Evolutionary conservation across 163 green algal genomes (phyloP).

Genomic region (Chlorella variabilis): DNA sequence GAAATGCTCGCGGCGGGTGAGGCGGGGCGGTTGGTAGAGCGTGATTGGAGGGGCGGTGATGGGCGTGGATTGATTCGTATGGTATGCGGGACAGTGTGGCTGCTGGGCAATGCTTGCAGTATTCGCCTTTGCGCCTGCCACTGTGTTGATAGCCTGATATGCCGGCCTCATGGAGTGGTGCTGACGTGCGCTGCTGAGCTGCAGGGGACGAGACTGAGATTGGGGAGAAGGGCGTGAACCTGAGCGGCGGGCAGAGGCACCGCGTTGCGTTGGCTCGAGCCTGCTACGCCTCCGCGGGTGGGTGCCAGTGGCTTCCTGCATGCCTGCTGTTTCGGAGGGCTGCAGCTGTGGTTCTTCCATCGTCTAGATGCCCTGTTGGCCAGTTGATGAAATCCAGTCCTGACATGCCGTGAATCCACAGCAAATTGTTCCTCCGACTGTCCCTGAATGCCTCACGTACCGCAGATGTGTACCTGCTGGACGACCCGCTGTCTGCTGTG

Average conservation of each 20-base stretch:
- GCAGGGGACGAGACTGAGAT: constrained; percentile 84
- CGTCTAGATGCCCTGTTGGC: too few species aligned
- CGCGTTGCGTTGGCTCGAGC: constrained; percentile 89
- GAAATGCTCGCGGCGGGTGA: constrained; percentile 66
- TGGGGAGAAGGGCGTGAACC: constrained; percentile 89
- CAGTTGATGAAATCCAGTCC: too few species aligned
- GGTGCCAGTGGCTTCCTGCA: neutral
- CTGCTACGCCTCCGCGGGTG: constrained; percentile 64
- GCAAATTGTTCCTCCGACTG: neutral
- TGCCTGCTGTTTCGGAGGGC: neutral
- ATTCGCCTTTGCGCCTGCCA: too few species aligned
- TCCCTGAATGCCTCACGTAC: neutral
- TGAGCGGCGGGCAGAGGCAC: constrained; percentile 89
- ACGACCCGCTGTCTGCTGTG: constrained; percentile 96
- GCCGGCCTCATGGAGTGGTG: too few species aligned
- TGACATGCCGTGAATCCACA: neutral
- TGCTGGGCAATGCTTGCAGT: too few species aligned
- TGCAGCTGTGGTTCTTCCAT: neutral
- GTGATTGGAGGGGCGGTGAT: neutral
- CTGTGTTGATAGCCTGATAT: too few species aligned
- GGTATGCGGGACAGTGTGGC: too few species aligned
- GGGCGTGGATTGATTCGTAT: too few species aligned
- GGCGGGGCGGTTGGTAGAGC: constrained; percentile 38
- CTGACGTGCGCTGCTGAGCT: too few species aligned
- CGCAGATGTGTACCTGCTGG: constrained; percentile 92